Conservation (phyloP, 2,329 filamentous ascomycete species). For the Fusarium neocosmosporiellum region DNA sequence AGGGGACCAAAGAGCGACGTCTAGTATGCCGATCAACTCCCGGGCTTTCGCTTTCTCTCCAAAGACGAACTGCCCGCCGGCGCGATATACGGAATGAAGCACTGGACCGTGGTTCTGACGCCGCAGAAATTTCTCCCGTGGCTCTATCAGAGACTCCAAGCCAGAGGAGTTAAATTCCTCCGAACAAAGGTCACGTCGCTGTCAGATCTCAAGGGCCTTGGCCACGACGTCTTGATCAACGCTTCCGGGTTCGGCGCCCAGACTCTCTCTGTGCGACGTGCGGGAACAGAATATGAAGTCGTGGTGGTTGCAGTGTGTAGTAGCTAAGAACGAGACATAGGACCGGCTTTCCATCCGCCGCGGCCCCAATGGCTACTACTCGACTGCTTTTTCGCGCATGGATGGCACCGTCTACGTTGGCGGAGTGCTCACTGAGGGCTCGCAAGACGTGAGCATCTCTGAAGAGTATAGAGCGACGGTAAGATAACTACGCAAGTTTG, state of each 20-base stretch:
- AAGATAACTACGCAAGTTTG: neutral
- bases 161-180: neutral
- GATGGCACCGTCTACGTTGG: neutral
- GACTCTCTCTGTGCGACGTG: neutral
- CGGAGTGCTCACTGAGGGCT: neutral
- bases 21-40: conserved; percentile 4
- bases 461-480: neutral
- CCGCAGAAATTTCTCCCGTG: neutral
- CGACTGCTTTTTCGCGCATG: neutral
- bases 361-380: neutral
- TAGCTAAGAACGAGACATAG: neutral
- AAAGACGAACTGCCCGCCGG: neutral
- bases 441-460: neutral
- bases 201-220: neutral
- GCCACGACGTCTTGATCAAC: neutral
- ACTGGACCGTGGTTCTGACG: neutral
- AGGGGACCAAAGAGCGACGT: conserved; percentile 2
- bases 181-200: neutral
- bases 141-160: neutral
- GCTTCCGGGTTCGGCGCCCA: neutral
- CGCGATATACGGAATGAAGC: neutral
- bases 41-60: neutral
- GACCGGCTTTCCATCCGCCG: neutral
- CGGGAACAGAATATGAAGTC: neutral
- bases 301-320: neutral